phyloP scores from a whole-genome alignment of 257 asterid genomes.

The Nicotiana paniculata region DNA sequence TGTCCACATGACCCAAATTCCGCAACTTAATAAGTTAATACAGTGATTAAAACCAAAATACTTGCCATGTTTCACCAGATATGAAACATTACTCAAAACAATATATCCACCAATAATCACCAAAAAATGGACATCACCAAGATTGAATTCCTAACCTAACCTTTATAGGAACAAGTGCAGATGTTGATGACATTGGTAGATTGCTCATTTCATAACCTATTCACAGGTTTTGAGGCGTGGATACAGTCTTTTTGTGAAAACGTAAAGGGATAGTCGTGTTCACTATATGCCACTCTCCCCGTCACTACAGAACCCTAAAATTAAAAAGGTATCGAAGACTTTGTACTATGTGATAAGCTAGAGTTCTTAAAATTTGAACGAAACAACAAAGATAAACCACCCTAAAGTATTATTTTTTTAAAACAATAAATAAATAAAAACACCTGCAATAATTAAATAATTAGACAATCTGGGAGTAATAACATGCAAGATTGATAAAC shows the following conservation, averaged over 20 bases:
- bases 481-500: background rate
- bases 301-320: background rate
- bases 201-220: background rate
- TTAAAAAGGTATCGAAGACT: background rate
- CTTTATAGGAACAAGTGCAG: background rate
- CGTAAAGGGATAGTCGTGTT: background rate
- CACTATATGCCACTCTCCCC: background rate
- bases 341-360: background rate
- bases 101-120: background rate
- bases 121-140: background rate
- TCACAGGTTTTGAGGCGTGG: background rate
- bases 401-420: background rate
- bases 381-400: background rate
- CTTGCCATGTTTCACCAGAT: background rate
- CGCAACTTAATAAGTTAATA: background rate
- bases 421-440: background rate
- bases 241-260: background rate
- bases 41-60: background rate
- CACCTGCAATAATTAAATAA: background rate
- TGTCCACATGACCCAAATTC: background rate
- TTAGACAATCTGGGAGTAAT: background rate
- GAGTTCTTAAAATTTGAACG: background rate
- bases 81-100: background rate
- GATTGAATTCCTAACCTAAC: background rate
- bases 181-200: background rate